Conservation (phyloP, 139 green algal genomes). For the Closterium sp. region DNA sequence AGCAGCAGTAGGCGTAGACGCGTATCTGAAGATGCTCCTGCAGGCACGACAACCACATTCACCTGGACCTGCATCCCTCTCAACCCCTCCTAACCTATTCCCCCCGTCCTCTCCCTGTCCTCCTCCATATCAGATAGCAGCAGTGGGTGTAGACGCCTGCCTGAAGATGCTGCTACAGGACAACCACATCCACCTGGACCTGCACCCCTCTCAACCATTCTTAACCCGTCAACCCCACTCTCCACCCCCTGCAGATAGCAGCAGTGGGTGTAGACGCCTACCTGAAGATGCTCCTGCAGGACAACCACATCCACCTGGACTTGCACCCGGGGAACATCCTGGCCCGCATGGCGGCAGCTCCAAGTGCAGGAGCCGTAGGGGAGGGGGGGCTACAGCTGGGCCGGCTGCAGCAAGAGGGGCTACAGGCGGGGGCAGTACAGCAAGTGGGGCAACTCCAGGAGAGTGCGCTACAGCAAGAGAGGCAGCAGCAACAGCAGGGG, state of each 20-base stretch:
- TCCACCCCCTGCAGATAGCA: constrained; percentile 45
- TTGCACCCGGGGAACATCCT: constrained; percentile 85
- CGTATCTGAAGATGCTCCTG: constrained; percentile 61
- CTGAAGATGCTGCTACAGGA: constrained; percentile 70
- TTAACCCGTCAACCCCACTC: no score
- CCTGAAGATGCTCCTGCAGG: constrained; percentile 65
- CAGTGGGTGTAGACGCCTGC: constrained; percentile 50
- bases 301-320: constrained; percentile 96
- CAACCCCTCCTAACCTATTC: no score
- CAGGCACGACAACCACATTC: constrained; percentile 89
- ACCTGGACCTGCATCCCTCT: constrained; percentile 75
- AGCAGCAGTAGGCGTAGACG: constrained; percentile 56
- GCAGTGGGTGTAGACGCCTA: constrained; percentile 53
- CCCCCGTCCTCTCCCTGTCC: no score
- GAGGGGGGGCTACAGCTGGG: not conserved
- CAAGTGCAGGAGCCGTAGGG: not conserved
- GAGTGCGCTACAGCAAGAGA: not conserved
- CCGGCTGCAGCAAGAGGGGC: no score
- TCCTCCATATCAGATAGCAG: constrained; percentile 52
- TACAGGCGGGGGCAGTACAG: no score
- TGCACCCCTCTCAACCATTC: constrained; percentile 56
- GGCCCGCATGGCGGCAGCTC: constrained; percentile 36
- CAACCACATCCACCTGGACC: constrained; percentile 95
- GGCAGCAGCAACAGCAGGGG: not conserved
- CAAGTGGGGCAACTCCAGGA: not conserved